Percentiles rank a stretch among this genome's conserved stretches.
phyloP scores from a whole-genome alignment of 768 basidiomycete species.

The Cystobasidiopsis lactophilus region DNA sequence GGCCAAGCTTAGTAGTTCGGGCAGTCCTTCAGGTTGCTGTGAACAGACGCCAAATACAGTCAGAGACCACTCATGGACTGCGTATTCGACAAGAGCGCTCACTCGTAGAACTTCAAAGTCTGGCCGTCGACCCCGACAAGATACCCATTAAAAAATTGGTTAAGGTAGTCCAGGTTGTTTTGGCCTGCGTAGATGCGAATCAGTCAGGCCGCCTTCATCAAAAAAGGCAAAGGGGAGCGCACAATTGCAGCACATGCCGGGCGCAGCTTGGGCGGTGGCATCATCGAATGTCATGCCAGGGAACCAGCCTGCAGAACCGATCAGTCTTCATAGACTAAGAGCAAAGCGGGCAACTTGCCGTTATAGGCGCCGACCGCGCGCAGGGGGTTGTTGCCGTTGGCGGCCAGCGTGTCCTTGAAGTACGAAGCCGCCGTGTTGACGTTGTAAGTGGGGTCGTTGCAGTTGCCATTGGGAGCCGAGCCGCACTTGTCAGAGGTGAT shows the following conservation, averaged over 20 bases:
- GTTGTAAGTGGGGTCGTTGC: not conserved
- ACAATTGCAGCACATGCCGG: not conserved
- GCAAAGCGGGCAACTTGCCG: not conserved
- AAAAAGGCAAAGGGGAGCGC: too few species aligned
- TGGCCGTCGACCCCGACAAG: too few species aligned
- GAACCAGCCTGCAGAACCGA: not conserved
- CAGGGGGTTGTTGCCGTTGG: not conserved
- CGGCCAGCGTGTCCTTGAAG: not conserved
- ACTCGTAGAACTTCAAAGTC: too few species aligned
- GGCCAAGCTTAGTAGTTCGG: too few species aligned
- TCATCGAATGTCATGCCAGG: not conserved
- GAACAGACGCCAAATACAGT: too few species aligned
- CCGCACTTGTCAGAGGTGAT: conserved; percentile 54
- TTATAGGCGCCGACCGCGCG: not conserved
- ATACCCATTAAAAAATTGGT: too few species aligned
- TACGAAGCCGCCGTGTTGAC: not conserved
- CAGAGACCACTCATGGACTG: too few species aligned
- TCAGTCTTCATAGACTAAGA: not conserved
- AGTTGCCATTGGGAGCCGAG: conserved; percentile 22
- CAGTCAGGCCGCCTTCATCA: too few species aligned
- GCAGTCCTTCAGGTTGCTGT: too few species aligned
- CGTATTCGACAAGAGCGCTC: too few species aligned
- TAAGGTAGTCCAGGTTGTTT: not conserved
- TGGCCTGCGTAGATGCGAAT: too few species aligned
- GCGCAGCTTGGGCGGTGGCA: not conserved